Percentiles rank a stretch among this genome's conserved stretches.
Evolutionary conservation across 192 early-diverging fungal genomes (phyloP).

Genomic region (Martensiomyces pterosporus): DNA sequence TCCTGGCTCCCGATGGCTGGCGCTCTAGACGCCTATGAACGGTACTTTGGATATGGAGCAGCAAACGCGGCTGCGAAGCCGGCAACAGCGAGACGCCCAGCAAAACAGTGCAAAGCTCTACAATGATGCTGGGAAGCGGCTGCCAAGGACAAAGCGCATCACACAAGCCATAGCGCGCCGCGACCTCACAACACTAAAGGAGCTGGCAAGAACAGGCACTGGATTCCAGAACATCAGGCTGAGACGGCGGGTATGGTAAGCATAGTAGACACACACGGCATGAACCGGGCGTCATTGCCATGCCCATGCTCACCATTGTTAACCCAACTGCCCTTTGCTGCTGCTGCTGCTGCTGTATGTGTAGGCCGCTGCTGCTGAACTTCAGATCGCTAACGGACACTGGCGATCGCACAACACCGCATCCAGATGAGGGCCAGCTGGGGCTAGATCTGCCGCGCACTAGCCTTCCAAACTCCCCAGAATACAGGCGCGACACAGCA

Average conservation of each 20-base stretch:
- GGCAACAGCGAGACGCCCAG: too few species aligned
- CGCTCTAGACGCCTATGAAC: too few species aligned
- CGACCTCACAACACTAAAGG: constrained; percentile 37
- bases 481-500: constrained; percentile 17
- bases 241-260: constrained; percentile 39
- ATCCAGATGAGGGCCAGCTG: constrained; percentile 39
- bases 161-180: constrained; percentile 25
- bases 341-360: background rate
- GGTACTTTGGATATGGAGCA: too few species aligned
- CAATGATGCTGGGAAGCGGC: background rate
- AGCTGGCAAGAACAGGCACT: constrained; percentile 29
- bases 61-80: too few species aligned
- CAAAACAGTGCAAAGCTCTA: too few species aligned
- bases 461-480: constrained; percentile 16
- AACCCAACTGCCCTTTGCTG: background rate
- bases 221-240: constrained; percentile 32
- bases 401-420: constrained; percentile 6
- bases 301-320: too few species aligned
- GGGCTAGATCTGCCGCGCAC: constrained; percentile 38
- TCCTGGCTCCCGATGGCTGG: too few species aligned
- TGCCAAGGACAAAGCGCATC: constrained; percentile 30
- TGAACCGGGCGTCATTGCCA: too few species aligned
- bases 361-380: constrained; percentile 42
- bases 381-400: constrained; percentile 32
- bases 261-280: too few species aligned